Percentiles rank a stretch among this genome's conserved stretches.
Conservation (phyloP, 768 basidiomycete genomes). For the Boletus huronensis region DNA sequence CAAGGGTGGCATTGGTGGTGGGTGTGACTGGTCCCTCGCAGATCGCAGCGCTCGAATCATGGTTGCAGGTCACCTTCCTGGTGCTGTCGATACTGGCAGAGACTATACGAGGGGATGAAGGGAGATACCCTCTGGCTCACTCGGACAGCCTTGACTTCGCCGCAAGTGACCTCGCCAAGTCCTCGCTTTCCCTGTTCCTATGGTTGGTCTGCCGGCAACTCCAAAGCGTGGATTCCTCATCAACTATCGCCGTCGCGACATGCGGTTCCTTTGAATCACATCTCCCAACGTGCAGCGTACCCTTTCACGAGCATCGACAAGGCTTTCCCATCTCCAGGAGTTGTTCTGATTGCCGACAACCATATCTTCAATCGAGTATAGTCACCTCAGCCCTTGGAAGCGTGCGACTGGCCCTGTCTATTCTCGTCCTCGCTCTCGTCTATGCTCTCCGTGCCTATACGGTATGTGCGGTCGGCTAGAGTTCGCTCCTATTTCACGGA, state of each 20-base stretch:
- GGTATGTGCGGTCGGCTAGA: conserved; percentile 15
- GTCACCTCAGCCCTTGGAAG: conserved; percentile 2
- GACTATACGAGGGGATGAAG: background rate
- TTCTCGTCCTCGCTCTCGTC: conserved; percentile 13
- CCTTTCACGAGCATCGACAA: conserved; percentile 7
- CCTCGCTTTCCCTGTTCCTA: conserved; percentile 11
- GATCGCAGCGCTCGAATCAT: background rate
- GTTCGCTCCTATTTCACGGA: background rate
- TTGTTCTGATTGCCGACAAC: background rate
- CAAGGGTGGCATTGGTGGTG: conserved; percentile 5
- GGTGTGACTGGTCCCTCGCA: background rate
- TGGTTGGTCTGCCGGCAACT: conserved; percentile 11
- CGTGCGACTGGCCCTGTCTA: conserved; percentile 13
- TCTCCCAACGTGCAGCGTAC: conserved; percentile 4
- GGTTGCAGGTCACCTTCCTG: conserved; percentile 13
- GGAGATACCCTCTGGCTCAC: background rate
- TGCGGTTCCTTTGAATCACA: conserved; percentile 3
- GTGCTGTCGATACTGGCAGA: conserved; percentile 16
- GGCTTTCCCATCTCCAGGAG: conserved; percentile 1
- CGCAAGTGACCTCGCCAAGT: conserved; percentile 20
- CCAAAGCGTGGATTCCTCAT: background rate
- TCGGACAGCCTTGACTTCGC: conserved; percentile 17
- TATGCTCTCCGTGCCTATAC: conserved; percentile 13
- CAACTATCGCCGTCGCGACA: background rate
- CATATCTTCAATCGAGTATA: background rate